Percentiles rank a stretch among this genome's conserved stretches.
phyloP scores from a whole-genome alignment of 495 filamentous ascomycete species.

The Xeromyces bisporus region DNA sequence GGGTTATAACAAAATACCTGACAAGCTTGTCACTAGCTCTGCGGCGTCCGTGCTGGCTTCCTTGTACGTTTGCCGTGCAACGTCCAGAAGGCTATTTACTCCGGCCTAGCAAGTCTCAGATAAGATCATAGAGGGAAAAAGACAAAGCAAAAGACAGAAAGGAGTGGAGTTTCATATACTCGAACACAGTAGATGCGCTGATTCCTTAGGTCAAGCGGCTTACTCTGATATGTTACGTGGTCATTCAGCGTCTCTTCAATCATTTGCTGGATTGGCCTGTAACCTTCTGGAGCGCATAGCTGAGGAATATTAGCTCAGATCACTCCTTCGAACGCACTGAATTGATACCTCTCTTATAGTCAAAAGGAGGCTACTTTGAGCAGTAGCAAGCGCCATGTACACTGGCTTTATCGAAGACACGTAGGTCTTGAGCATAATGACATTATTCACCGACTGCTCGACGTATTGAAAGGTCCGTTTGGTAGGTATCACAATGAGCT shows the following conservation, averaged over 20 bases:
- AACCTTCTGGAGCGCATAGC: conserved; percentile 46
- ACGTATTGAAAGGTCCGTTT: conserved; percentile 46
- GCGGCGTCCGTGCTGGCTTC: conserved; percentile 64
- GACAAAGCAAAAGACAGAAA: background rate
- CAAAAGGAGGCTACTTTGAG: conserved; percentile 45
- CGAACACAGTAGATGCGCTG: conserved; percentile 88
- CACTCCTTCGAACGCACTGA: no score
- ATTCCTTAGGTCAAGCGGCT: conserved; percentile 73
- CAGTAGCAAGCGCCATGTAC: conserved; percentile 47
- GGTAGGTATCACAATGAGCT: conserved; percentile 53
- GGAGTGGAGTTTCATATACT: conserved; percentile 20
- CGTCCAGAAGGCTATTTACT: conserved; percentile 72
- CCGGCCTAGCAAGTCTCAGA: conserved; percentile 40
- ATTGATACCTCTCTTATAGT: conserved; percentile 41
- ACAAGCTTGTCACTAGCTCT: conserved; percentile 48
- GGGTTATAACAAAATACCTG: conserved; percentile 21
- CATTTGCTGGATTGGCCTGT: conserved; percentile 39
- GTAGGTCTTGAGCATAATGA: conserved; percentile 75
- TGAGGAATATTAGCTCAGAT: no score
- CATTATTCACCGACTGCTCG: conserved; percentile 69
- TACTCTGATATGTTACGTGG: conserved; percentile 59
- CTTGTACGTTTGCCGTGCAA: conserved; percentile 73
- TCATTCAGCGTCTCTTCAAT: conserved; percentile 65
- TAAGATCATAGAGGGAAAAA: background rate
- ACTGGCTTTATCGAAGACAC: conserved; percentile 49